phyloP scores from a whole-genome alignment of 2,329 filamentous ascomycete genomes.

The Talaromyces amestolkiae region DNA sequence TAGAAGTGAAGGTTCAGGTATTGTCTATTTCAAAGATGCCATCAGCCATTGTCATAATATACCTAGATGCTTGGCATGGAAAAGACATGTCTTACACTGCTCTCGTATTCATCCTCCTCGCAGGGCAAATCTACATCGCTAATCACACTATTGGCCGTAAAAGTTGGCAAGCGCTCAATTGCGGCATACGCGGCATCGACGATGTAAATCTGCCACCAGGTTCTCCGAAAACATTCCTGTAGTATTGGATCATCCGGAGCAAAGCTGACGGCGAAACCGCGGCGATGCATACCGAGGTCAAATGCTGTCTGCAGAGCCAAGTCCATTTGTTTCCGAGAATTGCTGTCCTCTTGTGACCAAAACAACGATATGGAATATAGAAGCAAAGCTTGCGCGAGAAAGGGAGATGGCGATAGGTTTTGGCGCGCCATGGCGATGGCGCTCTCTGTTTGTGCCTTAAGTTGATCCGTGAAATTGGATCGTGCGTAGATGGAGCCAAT shows the following conservation, averaged over 20 bases:
- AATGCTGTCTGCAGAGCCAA: background rate
- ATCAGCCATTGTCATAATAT: background rate
- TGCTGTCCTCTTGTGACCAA: background rate
- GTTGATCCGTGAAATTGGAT: background rate
- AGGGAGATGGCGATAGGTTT: background rate
- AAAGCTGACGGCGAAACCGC: background rate
- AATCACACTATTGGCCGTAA: background rate
- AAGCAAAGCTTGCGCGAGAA: background rate
- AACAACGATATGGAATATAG: background rate
- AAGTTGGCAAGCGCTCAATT: background rate
- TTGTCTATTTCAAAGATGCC: background rate
- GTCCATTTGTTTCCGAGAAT: background rate
- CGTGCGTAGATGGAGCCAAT: background rate
- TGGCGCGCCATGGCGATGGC: background rate
- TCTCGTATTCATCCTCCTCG: background rate
- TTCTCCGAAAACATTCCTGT: background rate
- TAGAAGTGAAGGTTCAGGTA: background rate
- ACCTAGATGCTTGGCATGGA: background rate
- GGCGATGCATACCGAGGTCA: background rate
- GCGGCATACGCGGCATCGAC: background rate
- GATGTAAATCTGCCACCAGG: background rate
- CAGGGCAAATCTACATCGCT: background rate
- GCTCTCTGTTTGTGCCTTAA: background rate
- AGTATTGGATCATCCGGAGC: background rate
- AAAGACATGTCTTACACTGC: background rate